Conservation (phyloP, 73 alveolate species). For the Paramecium sonneborni region DNA sequence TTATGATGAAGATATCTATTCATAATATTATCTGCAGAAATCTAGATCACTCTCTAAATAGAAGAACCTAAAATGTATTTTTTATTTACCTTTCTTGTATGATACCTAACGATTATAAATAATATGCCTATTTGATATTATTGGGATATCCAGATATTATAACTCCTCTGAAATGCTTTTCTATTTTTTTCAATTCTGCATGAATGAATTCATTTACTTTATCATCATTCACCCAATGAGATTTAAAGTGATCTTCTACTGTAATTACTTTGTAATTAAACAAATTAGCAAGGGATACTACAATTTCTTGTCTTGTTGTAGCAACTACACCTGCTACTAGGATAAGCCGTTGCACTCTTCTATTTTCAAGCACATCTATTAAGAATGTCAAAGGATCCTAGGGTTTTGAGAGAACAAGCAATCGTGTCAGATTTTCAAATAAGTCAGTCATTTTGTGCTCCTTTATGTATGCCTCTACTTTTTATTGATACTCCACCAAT, state of each 20-base stretch:
- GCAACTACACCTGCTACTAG: slow-evolving; percentile 48
- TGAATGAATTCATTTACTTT: slow-evolving; percentile 27
- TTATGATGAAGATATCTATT: not conserved
- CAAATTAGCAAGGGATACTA: slow-evolving; percentile 51
- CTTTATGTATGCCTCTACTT: slow-evolving; percentile 41
- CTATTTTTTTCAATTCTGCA: not conserved
- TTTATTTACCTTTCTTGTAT: slow-evolving; percentile 50
- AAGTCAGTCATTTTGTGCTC: slow-evolving; percentile 63
- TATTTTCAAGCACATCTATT: slow-evolving; percentile 32
- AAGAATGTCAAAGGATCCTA: slow-evolving; percentile 56
- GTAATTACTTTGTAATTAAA: slow-evolving; percentile 54
- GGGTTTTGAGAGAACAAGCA: slow-evolving; percentile 47
- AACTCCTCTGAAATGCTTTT: slow-evolving; percentile 61
- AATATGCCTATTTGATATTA: slow-evolving; percentile 45
- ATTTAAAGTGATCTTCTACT: slow-evolving; percentile 52
- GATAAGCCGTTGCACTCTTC: slow-evolving; percentile 61
- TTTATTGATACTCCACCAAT: slow-evolving; percentile 36
- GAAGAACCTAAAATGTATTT: not conserved
- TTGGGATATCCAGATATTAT: slow-evolving; percentile 62
- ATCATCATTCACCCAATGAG: slow-evolving; percentile 52
- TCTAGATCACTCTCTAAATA: not conserved
- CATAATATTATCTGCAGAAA: slow-evolving; percentile 40
- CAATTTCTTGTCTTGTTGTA: slow-evolving; percentile 53
- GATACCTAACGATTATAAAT: slow-evolving; percentile 33
- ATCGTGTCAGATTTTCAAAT: slow-evolving; percentile 56